Evolutionary conservation across 305 asterid genomes (phyloP).

Genomic region (Fraxinus sp.): DNA sequence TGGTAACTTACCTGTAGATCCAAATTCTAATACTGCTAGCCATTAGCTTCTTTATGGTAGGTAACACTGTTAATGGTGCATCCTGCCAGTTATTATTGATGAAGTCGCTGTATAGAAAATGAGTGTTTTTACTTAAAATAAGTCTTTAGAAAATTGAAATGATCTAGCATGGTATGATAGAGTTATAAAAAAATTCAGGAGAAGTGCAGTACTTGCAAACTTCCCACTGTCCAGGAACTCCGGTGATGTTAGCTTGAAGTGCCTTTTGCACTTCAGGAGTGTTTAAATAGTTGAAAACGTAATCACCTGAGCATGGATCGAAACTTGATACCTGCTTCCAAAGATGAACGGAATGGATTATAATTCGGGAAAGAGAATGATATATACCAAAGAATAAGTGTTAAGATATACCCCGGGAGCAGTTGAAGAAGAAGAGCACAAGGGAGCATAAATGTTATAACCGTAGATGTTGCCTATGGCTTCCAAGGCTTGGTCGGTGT

Average conservation of each 20-base stretch:
- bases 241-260: conserved; percentile 26
- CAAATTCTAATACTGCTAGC: not conserved
- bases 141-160: not conserved
- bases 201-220: conserved; percentile 28
- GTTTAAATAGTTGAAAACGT: conserved; percentile 24
- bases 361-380: conserved; percentile 3
- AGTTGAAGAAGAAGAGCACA: conserved; percentile 13
- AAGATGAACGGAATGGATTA: not conserved
- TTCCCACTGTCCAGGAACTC: conserved; percentile 22
- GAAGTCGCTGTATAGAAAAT: not conserved
- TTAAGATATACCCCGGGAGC: conserved; percentile 17
- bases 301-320: conserved; percentile 27
- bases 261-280: conserved; percentile 29
- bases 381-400: not conserved
- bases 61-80: not conserved
- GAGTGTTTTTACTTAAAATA: not conserved
- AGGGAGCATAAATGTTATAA: conserved; percentile 23
- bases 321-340: conserved; percentile 8
- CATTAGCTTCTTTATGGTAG: not conserved
- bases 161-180: not conserved
- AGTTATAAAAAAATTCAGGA: not conserved
- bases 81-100: conserved; percentile 26
- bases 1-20: not conserved
- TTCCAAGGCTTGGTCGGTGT: not conserved
- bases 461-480: not conserved